Percentiles rank a stretch among this genome's conserved stretches.
phyloP scores from a whole-genome alignment of 164 flowering plant species.

The Liquidambar formosana region DNA sequence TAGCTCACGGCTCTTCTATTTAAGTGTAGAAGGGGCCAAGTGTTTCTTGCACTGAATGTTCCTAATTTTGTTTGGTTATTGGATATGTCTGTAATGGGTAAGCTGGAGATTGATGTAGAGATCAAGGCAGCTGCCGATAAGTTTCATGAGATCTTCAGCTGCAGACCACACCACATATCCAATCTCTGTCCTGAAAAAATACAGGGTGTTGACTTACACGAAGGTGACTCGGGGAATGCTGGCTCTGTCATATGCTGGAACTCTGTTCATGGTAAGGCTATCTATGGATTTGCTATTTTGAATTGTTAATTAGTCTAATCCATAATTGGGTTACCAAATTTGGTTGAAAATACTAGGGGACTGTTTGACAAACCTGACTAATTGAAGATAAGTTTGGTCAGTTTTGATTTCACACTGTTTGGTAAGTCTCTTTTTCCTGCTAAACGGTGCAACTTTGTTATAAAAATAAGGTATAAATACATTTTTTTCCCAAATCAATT shows the following conservation, averaged over 20 bases:
- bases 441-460: too few species aligned
- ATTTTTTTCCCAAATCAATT: too few species aligned
- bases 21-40: too few species aligned
- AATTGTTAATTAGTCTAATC: background rate
- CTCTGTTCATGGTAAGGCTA: conserved; percentile 12
- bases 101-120: too few species aligned
- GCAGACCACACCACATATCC: conserved; percentile 26
- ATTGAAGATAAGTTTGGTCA: too few species aligned
- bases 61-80: background rate
- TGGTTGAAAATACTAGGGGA: too few species aligned
- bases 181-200: conserved; percentile 13
- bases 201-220: conserved; percentile 18
- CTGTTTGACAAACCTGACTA: too few species aligned
- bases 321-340: background rate
- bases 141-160: conserved; percentile 18
- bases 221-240: conserved; percentile 19
- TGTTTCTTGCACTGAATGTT: background rate
- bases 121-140: conserved; percentile 3
- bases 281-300: background rate
- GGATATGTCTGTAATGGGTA: too few species aligned
- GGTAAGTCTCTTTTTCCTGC: too few species aligned
- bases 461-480: too few species aligned
- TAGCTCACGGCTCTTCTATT: too few species aligned
- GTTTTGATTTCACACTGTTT: too few species aligned
- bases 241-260: conserved; percentile 18